Percentiles rank a stretch among this genome's conserved stretches.
Conservation (phyloP, 805 yeast species). For the Yarrowia keelungensis region DNA sequence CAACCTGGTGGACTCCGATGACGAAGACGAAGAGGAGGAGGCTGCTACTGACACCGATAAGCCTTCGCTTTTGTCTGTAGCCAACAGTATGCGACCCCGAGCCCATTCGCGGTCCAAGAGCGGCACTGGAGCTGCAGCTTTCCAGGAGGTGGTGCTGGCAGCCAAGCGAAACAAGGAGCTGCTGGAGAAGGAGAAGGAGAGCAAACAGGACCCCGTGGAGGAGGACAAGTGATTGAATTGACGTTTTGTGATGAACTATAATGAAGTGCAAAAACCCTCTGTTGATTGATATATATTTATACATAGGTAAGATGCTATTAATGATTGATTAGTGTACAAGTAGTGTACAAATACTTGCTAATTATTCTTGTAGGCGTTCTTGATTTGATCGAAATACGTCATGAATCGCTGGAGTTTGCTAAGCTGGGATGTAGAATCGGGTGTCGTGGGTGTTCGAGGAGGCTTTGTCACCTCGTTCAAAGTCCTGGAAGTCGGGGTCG, state of each 20-base stretch:
- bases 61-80: slow-evolving; percentile 12
- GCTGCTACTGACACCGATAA: neutral
- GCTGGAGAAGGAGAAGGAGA: slow-evolving; percentile 40
- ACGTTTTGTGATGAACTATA: neutral
- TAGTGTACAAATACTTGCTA: too few species aligned
- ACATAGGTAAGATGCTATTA: neutral
- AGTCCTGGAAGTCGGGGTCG: too few species aligned
- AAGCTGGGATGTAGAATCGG: too few species aligned
- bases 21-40: slow-evolving; percentile 60
- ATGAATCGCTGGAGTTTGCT: too few species aligned
- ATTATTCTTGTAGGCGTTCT: too few species aligned
- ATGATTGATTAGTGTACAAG: too few species aligned
- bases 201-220: slow-evolving; percentile 4
- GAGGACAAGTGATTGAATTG: neutral
- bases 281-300: too few species aligned
- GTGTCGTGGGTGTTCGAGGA: too few species aligned
- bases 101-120: slow-evolving; percentile 31
- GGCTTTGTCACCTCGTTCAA: too few species aligned
- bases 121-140: slow-evolving; percentile 45
- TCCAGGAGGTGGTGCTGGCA: slow-evolving; percentile 73
- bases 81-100: slow-evolving; percentile 23
- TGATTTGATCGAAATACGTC: too few species aligned
- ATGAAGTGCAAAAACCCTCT: neutral
- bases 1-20: slow-evolving; percentile 57
- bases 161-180: slow-evolving; percentile 66